Base-by-base conservation (phyloP, 2,329 filamentous ascomycete species). In the Diaporthe sp. region DNA sequence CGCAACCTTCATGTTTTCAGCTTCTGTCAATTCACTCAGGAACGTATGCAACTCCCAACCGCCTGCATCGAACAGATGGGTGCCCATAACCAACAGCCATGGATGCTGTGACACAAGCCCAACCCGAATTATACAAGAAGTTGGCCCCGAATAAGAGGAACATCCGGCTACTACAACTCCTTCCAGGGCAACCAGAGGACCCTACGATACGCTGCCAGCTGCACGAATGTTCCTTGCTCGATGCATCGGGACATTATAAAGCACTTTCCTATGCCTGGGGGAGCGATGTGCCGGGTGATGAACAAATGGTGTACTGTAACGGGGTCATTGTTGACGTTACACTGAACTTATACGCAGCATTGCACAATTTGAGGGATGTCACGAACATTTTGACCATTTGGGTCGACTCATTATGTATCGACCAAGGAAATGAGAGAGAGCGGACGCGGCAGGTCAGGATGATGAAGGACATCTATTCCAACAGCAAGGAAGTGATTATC, bases 201-300 rank as follows among this genome's bases (percentile, higher is more conserved):
- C 28, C 4, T 8, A 6, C 30, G 10, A 55, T 70, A n/a, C 35
- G 8, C 35, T 70, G 67, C 12, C 17, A 55, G 12, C 35, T 70
- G 5, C 5, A 38, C 52, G 67, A 55, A 35, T 15, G 19, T 8
- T 45, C 67, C 4, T 33, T 70, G 9, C 6, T 45, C 6, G 42
- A 64, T 66, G 70, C 33, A 3, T n/a, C 9, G 7, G 57, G 55
- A 19, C 30, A 42, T n/a, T 72, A 72, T 6, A 66, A 45, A 52
- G 70, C 70, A 4, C 55, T 72, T 6, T 72, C 70, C 17, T 72
- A 72, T 19, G 54, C 42, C 8, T 72, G 70, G 70, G 70, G 57
- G 8, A 50, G 19, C 17, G 55, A 19, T 10, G 12, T 22, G 8
- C 5, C 57, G 8, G 33, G 25, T n/a, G 57, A 17, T 8, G 6